Conservation (phyloP, 2,329 filamentous ascomycete species). For the Arachnopeziza araneosa region DNA sequence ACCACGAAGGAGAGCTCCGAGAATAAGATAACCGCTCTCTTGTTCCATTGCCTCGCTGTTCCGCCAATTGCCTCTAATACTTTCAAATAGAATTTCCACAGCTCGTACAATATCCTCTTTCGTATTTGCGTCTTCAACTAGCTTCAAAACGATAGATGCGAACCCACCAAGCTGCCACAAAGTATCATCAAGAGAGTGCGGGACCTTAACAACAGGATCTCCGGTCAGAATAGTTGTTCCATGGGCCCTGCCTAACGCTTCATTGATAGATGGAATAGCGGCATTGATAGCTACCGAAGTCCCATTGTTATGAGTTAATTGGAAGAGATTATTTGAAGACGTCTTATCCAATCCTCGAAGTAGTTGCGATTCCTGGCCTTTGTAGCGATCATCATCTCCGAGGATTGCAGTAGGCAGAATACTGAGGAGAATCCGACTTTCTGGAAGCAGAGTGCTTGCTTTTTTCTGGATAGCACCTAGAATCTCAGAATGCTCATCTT, state of each 20-base stretch:
- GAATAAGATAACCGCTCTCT: slow-evolving; percentile 86
- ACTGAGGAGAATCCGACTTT: slow-evolving; percentile 76
- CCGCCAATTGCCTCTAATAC: slow-evolving; percentile 86
- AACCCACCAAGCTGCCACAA: slow-evolving; percentile 93
- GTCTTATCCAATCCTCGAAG: slow-evolving; percentile 70
- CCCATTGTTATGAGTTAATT: slow-evolving; percentile 66
- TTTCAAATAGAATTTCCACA: slow-evolving; percentile 77
- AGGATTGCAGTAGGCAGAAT: slow-evolving; percentile 77
- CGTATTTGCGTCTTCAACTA: slow-evolving; percentile 71
- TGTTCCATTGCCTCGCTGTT: slow-evolving; percentile 98
- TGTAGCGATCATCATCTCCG: slow-evolving; percentile 71
- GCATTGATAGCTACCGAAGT: slow-evolving; percentile 83
- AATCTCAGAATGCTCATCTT: slow-evolving; percentile 88
- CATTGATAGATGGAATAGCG: slow-evolving; percentile 79
- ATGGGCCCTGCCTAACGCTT: slow-evolving; percentile 74
- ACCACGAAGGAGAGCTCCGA: slow-evolving; percentile 76
- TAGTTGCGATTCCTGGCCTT: slow-evolving; percentile 65
- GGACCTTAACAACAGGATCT: slow-evolving; percentile 72
- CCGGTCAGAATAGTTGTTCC: slow-evolving; percentile 81
- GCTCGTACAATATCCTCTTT: slow-evolving; percentile 68
- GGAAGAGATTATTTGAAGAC: slow-evolving; percentile 61
- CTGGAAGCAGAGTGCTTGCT: slow-evolving; percentile 74
- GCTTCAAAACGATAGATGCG: slow-evolving; percentile 74
- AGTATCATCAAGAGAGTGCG: slow-evolving; percentile 83
- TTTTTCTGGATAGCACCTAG: slow-evolving; percentile 81